Evolutionary conservation across 2,329 filamentous ascomycete genomes (phyloP), one percentile per base, ranked within the genome.

Genomic region (Monilinia fructicola): DNA sequence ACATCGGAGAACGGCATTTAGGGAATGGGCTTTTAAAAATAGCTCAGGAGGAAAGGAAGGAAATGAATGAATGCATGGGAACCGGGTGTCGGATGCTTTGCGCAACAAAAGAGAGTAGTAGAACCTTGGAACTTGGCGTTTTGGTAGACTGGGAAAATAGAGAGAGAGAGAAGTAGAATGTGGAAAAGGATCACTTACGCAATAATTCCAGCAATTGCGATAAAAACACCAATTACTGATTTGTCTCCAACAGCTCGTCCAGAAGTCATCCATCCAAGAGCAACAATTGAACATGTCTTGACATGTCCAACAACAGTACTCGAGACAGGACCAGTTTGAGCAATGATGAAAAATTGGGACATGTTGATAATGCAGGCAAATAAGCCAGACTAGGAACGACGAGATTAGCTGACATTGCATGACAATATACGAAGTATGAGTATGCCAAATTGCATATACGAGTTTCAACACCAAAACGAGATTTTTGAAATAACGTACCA

Each of bases 341-440:
- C 85, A 54, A 87, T 82, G 68, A 88, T 86, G 75, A 86, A 88
- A 69, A 87, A 86, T 74, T 85, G 84, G 16, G 83, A 86, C 73
- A 88, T 82, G 74, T 90, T 90, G 77, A 90, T 88, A 65, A 89
- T 77, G 48, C 84, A 84, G 12, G 88, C 88, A 69, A 88, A 85
- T 9, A 83, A 68, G 23, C 87, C 87, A 66, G 86, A 89, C 85
- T 88, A 65, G 9, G 74, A 71, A 76, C 68, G 16, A 76, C 68
- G 16, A 46, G 55, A 67, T 74, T 67, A 74, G 70, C 67, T 53
- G 40, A 40, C 28, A 23, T 14, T n/a, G 23, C 58, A 59, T n/a
- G 44, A 18, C 46, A 23, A 50, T 12, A 23, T 10, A 10, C 6
- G 44, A 46, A 18, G 18, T 46, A 18, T 9, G 31, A 35, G 31